A percentile compares a stretch with the other conserved stretches of the same genome.
These are phyloP conservation scores for Tolypocladium cylindrosporum DNA, from an alignment of 2,329 filamentous ascomycete genomes.

Conservation along the genomic window DNA sequence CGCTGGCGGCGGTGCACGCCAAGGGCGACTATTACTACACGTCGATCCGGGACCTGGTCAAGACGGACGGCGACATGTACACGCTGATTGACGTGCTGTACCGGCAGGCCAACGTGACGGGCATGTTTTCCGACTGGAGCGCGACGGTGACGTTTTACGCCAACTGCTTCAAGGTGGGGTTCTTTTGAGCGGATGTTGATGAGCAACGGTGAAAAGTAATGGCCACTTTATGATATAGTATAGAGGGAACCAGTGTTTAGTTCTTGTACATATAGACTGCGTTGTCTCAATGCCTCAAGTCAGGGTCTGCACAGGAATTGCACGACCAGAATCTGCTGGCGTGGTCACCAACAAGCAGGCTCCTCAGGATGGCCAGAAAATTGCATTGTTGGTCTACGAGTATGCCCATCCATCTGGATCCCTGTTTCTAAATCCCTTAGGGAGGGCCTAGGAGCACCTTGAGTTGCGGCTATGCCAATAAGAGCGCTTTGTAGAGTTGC, in stretches of 20 bases:
- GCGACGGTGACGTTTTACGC: slow-evolving; percentile 61
- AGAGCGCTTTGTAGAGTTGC: too few species aligned
- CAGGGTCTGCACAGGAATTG: too few species aligned
- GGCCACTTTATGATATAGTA: neutral
- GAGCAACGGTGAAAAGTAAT: neutral
- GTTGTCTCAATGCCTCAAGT: neutral
- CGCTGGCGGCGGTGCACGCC: slow-evolving; percentile 37
- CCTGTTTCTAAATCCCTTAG: too few species aligned
- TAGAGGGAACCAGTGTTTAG: neutral
- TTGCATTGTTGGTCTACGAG: too few species aligned
- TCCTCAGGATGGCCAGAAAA: too few species aligned
- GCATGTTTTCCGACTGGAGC: slow-evolving; percentile 61
- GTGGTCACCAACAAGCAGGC: too few species aligned
- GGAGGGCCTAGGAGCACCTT: too few species aligned
- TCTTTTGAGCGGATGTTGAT: neutral
- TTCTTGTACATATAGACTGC: neutral
- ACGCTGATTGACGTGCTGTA: slow-evolving; percentile 55
- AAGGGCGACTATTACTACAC: slow-evolving; percentile 45
- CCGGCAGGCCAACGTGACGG: slow-evolving; percentile 48
- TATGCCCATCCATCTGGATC: too few species aligned
- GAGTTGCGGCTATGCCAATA: too few species aligned
- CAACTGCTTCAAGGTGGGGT: slow-evolving; percentile 47
- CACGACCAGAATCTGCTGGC: too few species aligned
- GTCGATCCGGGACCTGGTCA: slow-evolving; percentile 41
- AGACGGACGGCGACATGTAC: slow-evolving; percentile 57